These are phyloP conservation scores for Quaeritorhiza haematococci DNA, from an alignment of 371 early-diverging fungal species.

Conservation along the genomic window DNA sequence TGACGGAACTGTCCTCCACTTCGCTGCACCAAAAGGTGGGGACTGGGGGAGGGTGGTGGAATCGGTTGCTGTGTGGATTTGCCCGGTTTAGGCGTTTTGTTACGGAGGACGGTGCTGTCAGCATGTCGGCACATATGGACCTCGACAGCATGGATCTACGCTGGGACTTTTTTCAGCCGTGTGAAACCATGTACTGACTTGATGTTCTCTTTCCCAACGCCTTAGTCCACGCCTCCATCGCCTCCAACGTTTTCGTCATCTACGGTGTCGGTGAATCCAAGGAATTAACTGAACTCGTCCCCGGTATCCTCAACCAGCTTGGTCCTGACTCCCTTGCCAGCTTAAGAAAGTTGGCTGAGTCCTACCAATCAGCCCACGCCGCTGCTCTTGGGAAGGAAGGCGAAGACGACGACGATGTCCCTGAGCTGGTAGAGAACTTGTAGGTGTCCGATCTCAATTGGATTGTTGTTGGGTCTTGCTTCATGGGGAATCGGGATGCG, in stretches of 20 bases:
- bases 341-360: constrained; percentile 83
- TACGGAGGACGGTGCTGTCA: neutral
- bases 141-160: neutral
- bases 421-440: constrained; percentile 73
- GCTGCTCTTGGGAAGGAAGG: constrained; percentile 32
- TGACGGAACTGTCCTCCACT: constrained; percentile 91
- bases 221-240: constrained; percentile 76
- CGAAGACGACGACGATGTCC: constrained; percentile 52
- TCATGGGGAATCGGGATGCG: too few species aligned
- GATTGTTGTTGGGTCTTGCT: too few species aligned
- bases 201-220: constrained; percentile 1
- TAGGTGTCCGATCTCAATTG: too few species aligned
- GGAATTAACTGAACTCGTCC: constrained; percentile 87
- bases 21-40: constrained; percentile 82
- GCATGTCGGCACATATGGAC: constrained; percentile 1
- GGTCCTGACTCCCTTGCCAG: constrained; percentile 89
- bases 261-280: constrained; percentile 82
- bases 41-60: neutral
- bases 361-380: constrained; percentile 66
- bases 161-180: neutral
- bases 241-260: constrained; percentile 89
- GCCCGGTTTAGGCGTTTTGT: neutral
- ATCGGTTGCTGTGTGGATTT: neutral
- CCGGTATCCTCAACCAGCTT: constrained; percentile 91
- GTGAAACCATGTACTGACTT: neutral